phyloP scores from a whole-genome alignment of 129 eudicot genomes.

The Flaveria ramosissima region DNA sequence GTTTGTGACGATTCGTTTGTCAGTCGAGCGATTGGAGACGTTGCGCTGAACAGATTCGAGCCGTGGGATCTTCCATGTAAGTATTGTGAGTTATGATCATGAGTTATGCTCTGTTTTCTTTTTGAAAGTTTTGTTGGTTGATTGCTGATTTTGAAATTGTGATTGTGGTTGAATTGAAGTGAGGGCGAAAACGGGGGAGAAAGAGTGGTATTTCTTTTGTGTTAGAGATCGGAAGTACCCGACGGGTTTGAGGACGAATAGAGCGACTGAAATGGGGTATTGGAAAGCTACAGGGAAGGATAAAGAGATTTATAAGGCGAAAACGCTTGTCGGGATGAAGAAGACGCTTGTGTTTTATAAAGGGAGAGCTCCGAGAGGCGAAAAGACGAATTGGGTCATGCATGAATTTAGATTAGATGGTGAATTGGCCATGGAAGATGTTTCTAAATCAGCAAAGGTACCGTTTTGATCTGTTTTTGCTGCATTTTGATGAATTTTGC shows the following conservation, averaged over 20 bases:
- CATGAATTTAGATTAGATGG: conserved; percentile 73
- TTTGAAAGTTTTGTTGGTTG: conserved; percentile 1
- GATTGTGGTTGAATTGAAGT: conserved; percentile 36
- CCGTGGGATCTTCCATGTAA: conserved; percentile 95
- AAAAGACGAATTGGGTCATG: conserved; percentile 76
- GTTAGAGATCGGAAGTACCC: conserved; percentile 79
- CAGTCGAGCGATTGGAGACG: conserved; percentile 71
- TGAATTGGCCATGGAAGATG: conserved; percentile 30
- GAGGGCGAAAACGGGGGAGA: conserved; percentile 84
- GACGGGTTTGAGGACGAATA: conserved; percentile 66
- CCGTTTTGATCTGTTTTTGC: conserved; percentile 9
- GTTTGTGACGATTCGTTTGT: conserved; percentile 43
- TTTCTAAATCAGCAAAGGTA: conserved; percentile 56
- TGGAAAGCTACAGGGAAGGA: conserved; percentile 89
- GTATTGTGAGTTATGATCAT: conserved; percentile 4
- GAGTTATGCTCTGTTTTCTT: background rate
- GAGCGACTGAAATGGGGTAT: conserved; percentile 70
- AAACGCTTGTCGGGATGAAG: conserved; percentile 63
- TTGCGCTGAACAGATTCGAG: conserved; percentile 75
- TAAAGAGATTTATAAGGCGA: conserved; percentile 57
- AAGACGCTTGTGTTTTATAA: conserved; percentile 68
- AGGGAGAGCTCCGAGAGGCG: conserved; percentile 78
- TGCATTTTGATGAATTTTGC: background rate
- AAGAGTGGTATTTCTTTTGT: conserved; percentile 87
- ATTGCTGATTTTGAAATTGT: conserved; percentile 1